phyloP scores from a whole-genome alignment of 208 protist species.

The Crithidia bombi region DNA sequence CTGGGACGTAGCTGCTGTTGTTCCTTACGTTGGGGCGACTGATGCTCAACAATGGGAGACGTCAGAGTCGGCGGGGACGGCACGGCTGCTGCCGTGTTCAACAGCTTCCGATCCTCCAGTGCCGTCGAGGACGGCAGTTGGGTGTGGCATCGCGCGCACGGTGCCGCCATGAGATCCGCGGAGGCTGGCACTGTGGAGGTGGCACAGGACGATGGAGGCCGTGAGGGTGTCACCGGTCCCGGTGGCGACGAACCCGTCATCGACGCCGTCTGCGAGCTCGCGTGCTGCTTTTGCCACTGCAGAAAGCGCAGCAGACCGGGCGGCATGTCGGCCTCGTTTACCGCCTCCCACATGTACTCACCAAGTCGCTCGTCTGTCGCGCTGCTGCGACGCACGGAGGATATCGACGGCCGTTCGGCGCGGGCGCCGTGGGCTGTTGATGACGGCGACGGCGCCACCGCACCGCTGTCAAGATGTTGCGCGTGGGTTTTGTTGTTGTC shows the following conservation, averaged over 20 bases:
- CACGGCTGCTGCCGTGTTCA: too few relatives aligned
- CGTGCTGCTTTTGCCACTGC: conserved; percentile 16
- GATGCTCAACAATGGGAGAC: too few relatives aligned
- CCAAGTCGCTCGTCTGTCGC: neutral
- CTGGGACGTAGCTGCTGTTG: neutral
- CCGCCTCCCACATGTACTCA: conserved; percentile 17
- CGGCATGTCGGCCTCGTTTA: conserved; percentile 32
- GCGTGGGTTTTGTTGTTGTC: too few relatives aligned
- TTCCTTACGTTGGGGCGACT: neutral
- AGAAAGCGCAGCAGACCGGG: conserved; percentile 28
- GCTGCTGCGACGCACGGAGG: neutral
- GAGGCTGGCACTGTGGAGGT: neutral
- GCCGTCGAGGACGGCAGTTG: too few relatives aligned
- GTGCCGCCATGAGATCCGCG: neutral
- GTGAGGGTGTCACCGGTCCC: neutral
- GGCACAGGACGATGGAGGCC: neutral
- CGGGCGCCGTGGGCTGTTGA: too few relatives aligned
- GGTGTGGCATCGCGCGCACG: neutral
- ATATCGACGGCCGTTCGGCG: too few relatives aligned
- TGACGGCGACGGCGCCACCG: too few relatives aligned
- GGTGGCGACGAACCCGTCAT: neutral
- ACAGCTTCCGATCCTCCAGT: too few relatives aligned
- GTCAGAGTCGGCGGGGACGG: too few relatives aligned
- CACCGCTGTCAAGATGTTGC: too few relatives aligned
- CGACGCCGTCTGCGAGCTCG: neutral